Percentiles rank a stretch among this genome's conserved stretches.
Evolutionary conservation across 2,329 filamentous ascomycete genomes (phyloP).

Genomic region (Trichoderma sp.): DNA sequence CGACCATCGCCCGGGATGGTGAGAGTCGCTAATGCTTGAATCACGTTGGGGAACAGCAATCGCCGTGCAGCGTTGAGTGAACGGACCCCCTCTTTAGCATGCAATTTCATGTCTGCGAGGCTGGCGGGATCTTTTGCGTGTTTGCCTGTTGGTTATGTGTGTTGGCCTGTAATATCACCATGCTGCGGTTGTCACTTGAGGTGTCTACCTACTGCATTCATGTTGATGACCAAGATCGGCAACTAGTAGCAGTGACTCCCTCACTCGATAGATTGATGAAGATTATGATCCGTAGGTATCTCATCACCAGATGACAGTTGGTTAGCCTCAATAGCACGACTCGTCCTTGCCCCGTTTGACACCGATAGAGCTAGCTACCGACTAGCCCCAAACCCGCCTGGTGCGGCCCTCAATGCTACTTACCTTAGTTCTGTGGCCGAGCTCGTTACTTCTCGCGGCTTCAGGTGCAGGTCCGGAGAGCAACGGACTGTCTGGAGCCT

Average conservation of each 20-base stretch:
- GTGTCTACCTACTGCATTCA: too few species aligned
- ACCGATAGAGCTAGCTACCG: conserved; percentile 16
- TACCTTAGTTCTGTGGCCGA: background rate
- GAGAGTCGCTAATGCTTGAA: background rate
- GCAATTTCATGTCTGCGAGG: background rate
- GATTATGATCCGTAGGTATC: background rate
- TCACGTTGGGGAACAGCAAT: too few species aligned
- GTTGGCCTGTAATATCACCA: background rate
- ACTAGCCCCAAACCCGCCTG: background rate
- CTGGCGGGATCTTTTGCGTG: background rate
- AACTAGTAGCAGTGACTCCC: too few species aligned
- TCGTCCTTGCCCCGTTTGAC: conserved; percentile 8
- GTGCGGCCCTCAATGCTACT: background rate
- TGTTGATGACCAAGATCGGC: too few species aligned
- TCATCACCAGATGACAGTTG: background rate
- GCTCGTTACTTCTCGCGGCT: background rate
- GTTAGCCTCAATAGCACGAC: background rate
- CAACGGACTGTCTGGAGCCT: background rate
- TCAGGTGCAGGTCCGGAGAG: conserved; percentile 14
- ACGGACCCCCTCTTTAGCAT: background rate
- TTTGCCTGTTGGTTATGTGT: background rate
- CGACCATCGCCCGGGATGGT: background rate
- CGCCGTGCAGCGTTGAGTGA: background rate
- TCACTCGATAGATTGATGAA: background rate
- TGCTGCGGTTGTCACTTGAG: background rate